Percentiles rank a stretch among this genome's conserved stretches.
These are phyloP conservation scores for Sphaerulina vaccinii DNA, from an alignment of 2,329 filamentous ascomycete species.

Conservation along the genomic window DNA sequence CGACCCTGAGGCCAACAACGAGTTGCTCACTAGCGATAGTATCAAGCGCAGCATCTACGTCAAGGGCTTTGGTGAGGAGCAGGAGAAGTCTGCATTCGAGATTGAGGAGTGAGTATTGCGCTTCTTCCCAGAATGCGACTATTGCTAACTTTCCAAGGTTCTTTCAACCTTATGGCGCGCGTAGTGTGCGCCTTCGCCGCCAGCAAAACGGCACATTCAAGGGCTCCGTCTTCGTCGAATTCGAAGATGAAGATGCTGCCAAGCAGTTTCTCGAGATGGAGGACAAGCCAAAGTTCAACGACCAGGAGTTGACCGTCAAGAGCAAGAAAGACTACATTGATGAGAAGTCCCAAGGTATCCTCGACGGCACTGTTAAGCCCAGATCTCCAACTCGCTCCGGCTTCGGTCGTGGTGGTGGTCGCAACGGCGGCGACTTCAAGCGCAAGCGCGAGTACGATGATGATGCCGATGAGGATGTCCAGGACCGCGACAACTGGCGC, in stretches of 20 bases:
- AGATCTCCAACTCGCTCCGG: slow-evolving; percentile 31
- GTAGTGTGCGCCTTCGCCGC: slow-evolving; percentile 83
- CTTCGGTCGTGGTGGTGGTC: slow-evolving; percentile 35
- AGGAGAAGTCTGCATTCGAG: slow-evolving; percentile 83
- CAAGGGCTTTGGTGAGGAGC: slow-evolving; percentile 89
- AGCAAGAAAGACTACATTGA: slow-evolving; percentile 81
- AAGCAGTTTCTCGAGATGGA: slow-evolving; percentile 78
- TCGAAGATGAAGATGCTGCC: slow-evolving; percentile 73
- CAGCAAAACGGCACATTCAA: slow-evolving; percentile 75
- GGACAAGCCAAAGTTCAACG: slow-evolving; percentile 81
- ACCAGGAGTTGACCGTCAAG: slow-evolving; percentile 74
- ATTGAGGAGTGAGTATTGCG: slow-evolving; percentile 62
- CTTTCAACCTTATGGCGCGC: slow-evolving; percentile 78
- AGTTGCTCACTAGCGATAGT: slow-evolving; percentile 61
- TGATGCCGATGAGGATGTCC: slow-evolving; percentile 24
- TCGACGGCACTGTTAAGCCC: slow-evolving; percentile 42
- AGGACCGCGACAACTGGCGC: slow-evolving; percentile 28
- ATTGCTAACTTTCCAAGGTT: slow-evolving; percentile 49
- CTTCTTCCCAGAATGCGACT: neutral
- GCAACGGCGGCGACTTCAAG: slow-evolving; percentile 28
- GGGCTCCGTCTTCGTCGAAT: slow-evolving; percentile 94
- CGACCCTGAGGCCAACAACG: slow-evolving; percentile 53
- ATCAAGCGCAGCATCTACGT: slow-evolving; percentile 80
- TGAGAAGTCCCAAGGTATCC: slow-evolving; percentile 48
- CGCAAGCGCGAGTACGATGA: slow-evolving; percentile 31